These are phyloP conservation scores for Pyrenochaeta sp. DNA, from an alignment of 2,329 filamentous ascomycete genomes.

Conservation along the genomic window DNA sequence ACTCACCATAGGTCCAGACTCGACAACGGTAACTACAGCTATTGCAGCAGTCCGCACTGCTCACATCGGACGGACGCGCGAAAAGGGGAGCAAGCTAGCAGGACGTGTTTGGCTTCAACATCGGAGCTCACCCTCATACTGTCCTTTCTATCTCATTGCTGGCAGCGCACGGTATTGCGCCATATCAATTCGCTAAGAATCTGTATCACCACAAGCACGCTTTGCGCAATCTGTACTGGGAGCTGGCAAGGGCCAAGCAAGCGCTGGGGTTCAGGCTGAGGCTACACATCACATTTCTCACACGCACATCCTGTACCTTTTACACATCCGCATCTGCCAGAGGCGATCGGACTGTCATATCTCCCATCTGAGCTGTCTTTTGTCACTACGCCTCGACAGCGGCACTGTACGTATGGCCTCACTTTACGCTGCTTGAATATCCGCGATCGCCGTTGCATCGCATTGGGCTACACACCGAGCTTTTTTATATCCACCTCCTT, in stretches of 20 bases:
- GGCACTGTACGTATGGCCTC: constrained; percentile 54
- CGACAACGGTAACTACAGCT: neutral
- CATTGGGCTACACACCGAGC: constrained; percentile 19
- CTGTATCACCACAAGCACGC: constrained; percentile 35
- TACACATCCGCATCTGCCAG: constrained; percentile 50
- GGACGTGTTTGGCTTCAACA: constrained; percentile 26
- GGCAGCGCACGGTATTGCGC: constrained; percentile 30
- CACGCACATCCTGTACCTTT: constrained; percentile 46
- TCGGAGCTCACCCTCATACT: constrained; percentile 16
- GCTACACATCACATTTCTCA: constrained; percentile 40
- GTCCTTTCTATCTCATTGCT: constrained; percentile 33
- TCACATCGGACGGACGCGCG: constrained; percentile 9
- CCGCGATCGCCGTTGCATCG: constrained; percentile 17
- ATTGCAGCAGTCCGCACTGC: constrained; percentile 1
- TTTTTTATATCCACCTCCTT: constrained; percentile 19
- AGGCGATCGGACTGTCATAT: constrained; percentile 48
- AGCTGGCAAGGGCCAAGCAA: constrained; percentile 32
- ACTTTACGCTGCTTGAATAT: constrained; percentile 34
- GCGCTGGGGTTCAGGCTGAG: constrained; percentile 35
- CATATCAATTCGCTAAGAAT: constrained; percentile 29
- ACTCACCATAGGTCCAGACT: constrained; percentile 11
- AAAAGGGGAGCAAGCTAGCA: constrained; percentile 12
- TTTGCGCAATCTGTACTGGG: constrained; percentile 37
- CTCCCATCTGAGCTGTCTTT: constrained; percentile 45
- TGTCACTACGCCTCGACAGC: constrained; percentile 41